phyloP scores from a whole-genome alignment of 345 rosid genomes.

The Trapa bicornis region DNA sequence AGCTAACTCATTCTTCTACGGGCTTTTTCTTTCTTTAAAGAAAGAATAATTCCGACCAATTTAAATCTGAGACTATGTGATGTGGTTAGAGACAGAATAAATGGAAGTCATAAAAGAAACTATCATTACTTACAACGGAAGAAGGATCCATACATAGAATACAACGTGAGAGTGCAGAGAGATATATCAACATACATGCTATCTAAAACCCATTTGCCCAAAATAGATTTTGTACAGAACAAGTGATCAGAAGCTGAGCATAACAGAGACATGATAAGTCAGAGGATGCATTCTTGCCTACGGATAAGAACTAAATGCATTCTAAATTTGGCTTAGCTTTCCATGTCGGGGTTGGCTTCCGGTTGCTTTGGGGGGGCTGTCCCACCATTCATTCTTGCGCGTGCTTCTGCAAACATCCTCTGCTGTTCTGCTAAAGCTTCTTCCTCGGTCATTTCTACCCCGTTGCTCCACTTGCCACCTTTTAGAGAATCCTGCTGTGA shows the following conservation, averaged over 20 bases:
- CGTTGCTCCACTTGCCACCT: conserved; percentile 86
- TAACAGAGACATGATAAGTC: conserved; percentile 8
- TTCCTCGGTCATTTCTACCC: conserved; percentile 86
- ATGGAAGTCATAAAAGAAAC: conserved; percentile 8
- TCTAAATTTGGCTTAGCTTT: conserved; percentile 40
- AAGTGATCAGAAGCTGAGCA: conserved; percentile 17
- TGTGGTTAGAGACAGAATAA: not conserved
- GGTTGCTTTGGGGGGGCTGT: conserved; percentile 51
- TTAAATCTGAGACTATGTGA: not conserved
- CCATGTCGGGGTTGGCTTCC: conserved; percentile 46
- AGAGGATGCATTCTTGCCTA: conserved; percentile 32
- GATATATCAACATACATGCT: conserved; percentile 25
- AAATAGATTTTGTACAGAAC: conserved; percentile 29
- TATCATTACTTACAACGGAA: conserved; percentile 26
- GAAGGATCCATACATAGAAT: conserved; percentile 24
- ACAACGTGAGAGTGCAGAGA: conserved; percentile 22
- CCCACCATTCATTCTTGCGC: conserved; percentile 96
- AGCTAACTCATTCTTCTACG: not conserved
- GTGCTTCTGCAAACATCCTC: conserved; percentile 99
- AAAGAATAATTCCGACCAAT: not conserved
- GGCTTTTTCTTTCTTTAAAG: not conserved
- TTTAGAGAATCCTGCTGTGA: conserved; percentile 80
- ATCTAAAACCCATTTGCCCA: conserved; percentile 14
- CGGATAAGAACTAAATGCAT: not conserved
- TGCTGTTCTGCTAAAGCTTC: conserved; percentile 97